Evolutionary conservation across 177 flowering plant species (phyloP).

Genomic region (Tripterygium wilfordii): DNA sequence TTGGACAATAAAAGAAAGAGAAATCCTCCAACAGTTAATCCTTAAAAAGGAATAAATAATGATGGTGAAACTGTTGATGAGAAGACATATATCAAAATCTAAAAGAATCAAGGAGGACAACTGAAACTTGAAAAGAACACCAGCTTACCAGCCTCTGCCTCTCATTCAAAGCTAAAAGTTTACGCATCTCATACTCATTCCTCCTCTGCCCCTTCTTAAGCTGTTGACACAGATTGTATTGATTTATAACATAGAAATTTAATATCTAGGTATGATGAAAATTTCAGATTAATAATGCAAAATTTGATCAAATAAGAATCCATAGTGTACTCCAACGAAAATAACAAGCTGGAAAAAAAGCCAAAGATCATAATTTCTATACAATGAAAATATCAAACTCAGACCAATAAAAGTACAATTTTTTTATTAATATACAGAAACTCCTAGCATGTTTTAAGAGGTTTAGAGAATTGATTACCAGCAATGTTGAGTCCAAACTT

Average conservation of each 20-base stretch:
- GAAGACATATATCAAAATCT: not conserved
- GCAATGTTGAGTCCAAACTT: too few relatives aligned
- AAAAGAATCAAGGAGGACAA: not conserved
- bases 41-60: too few relatives aligned
- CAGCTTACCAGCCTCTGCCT: slow-evolving; percentile 75
- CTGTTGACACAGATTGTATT: slow-evolving; percentile 24
- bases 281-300: not conserved
- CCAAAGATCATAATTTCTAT: too few relatives aligned
- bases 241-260: not conserved
- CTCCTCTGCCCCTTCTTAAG: slow-evolving; percentile 84
- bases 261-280: not conserved
- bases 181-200: slow-evolving; percentile 78
- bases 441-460: too few relatives aligned
- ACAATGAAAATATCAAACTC: too few relatives aligned
- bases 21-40: too few relatives aligned
- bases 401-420: too few relatives aligned
- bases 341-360: too few relatives aligned
- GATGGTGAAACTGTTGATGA: too few relatives aligned
- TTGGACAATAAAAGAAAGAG: slow-evolving; percentile 4
- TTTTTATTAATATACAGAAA: too few relatives aligned
- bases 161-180: slow-evolving; percentile 63
- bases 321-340: too few relatives aligned
- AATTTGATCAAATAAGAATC: not conserved
- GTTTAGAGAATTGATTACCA: too few relatives aligned
- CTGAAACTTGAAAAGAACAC: not conserved